phyloP scores from a whole-genome alignment of 768 basidiomycete genomes.

The Cystofilobasidium bisporidii region DNA sequence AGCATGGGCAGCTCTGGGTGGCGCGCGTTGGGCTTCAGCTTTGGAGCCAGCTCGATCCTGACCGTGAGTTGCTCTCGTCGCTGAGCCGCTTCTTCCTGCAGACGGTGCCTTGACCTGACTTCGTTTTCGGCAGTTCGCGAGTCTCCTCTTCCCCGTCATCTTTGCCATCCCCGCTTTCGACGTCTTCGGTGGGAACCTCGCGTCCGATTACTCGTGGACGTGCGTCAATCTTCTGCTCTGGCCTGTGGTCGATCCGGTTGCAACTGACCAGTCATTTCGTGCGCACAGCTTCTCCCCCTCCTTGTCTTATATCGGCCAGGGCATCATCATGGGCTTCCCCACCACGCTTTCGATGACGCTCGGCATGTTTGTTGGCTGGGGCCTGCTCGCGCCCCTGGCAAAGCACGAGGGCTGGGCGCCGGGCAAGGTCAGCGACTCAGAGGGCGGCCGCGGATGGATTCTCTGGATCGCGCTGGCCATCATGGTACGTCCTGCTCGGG shows the following conservation, averaged over 20 bases:
- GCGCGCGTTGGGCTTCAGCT: constrained; percentile 67
- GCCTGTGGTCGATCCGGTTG: not conserved
- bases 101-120: not conserved
- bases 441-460: constrained; percentile 82
- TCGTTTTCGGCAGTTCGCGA: constrained; percentile 51
- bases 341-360: constrained; percentile 89
- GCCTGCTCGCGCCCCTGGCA: constrained; percentile 75
- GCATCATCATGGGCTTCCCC: constrained; percentile 95
- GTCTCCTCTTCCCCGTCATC: constrained; percentile 80
- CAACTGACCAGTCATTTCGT: not conserved
- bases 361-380: constrained; percentile 97
- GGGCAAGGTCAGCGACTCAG: constrained; percentile 78
- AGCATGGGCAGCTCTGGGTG: constrained; percentile 53
- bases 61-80: constrained; percentile 51
- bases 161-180: constrained; percentile 67
- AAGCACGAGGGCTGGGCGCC: constrained; percentile 83
- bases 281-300: constrained; percentile 62
- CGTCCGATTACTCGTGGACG: constrained; percentile 83
- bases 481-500: constrained; percentile 46
- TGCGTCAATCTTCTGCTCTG: constrained; percentile 28
- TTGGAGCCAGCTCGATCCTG: constrained; percentile 59
- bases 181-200: constrained; percentile 49
- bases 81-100: not conserved
- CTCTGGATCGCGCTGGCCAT: constrained; percentile 92
- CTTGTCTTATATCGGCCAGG: constrained; percentile 86